A percentile compares a stretch with the other conserved stretches of the same genome.
Evolutionary conservation across 805 yeast species (phyloP).

Genomic region (Priceomyces haplophilus): DNA sequence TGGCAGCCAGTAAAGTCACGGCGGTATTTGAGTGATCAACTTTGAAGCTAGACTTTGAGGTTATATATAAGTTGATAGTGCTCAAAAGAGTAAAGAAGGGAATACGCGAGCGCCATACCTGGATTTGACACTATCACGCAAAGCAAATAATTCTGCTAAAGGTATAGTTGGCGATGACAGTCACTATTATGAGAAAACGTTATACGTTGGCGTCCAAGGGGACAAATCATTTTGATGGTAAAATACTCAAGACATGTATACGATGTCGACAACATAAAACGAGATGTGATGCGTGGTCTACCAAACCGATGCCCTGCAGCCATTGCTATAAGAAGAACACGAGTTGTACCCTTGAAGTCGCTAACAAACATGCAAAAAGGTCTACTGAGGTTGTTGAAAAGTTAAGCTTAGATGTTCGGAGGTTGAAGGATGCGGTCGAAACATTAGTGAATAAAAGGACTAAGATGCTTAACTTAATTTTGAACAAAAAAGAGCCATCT

Average conservation of each 20-base stretch:
- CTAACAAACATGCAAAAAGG: slow-evolving; percentile 48
- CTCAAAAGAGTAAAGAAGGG: not conserved
- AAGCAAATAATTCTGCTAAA: no score
- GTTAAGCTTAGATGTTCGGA: slow-evolving; percentile 24
- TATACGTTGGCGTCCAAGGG: slow-evolving; percentile 2
- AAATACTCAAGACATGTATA: slow-evolving; percentile 52
- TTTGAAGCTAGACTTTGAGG: not conserved
- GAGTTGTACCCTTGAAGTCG: slow-evolving; percentile 53
- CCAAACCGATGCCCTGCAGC: slow-evolving; percentile 55
- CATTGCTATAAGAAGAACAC: slow-evolving; percentile 52
- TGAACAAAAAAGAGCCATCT: slow-evolving; percentile 2
- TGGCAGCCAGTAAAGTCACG: not conserved
- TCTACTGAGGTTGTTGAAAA: slow-evolving; percentile 24
- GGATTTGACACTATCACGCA: not conserved
- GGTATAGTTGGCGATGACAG: not conserved
- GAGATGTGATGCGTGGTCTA: slow-evolving; percentile 55
- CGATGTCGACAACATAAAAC: slow-evolving; percentile 67
- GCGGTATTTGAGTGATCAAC: not conserved
- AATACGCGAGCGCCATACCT: not conserved
- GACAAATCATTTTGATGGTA: slow-evolving; percentile 10
- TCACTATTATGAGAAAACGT: slow-evolving; percentile 1
- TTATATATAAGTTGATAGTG: not conserved
- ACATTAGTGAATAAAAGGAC: slow-evolving; percentile 20
- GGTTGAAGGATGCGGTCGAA: slow-evolving; percentile 22
- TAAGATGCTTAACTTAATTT: slow-evolving; percentile 10